Percentiles rank a stretch among this genome's conserved stretches.
These are phyloP conservation scores for Thyridium curvatum DNA, from an alignment of 2,329 filamentous ascomycete species.

Conservation along the genomic window DNA sequence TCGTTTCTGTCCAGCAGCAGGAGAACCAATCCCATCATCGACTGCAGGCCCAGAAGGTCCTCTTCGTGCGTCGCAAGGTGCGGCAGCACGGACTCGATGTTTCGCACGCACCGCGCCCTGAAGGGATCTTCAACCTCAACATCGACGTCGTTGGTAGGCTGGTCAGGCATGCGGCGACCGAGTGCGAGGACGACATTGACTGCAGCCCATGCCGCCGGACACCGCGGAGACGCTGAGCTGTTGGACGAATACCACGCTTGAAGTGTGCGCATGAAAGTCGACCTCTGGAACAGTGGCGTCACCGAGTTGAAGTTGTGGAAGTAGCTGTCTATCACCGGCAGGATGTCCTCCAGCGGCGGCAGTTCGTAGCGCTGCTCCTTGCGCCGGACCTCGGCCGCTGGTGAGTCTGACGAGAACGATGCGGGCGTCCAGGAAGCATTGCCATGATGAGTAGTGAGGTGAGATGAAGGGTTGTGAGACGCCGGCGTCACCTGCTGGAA, in stretches of 20 bases:
- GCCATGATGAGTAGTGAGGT: background rate
- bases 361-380: constrained; percentile 3
- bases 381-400: background rate
- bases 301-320: constrained; percentile 11
- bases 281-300: constrained; percentile 11
- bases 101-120: constrained; percentile 4
- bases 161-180: constrained; percentile 1
- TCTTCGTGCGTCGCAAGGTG: constrained; percentile 13
- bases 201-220: constrained; percentile 11
- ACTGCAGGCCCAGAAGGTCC: constrained; percentile 14
- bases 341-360: constrained; percentile 9
- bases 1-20: constrained; percentile 14
- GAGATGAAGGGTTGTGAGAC: background rate
- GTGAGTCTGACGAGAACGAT: background rate
- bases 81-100: constrained; percentile 11
- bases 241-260: constrained; percentile 7
- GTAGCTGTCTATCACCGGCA: constrained; percentile 11
- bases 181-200: constrained; percentile 16
- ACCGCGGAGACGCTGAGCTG: constrained; percentile 10
- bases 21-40: constrained; percentile 15
- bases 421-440: background rate
- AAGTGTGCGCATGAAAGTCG: constrained; percentile 12
- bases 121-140: background rate
- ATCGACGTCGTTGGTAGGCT: constrained; percentile 1
- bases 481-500: background rate